These are phyloP conservation scores for Tinospora cordifolia DNA, from an alignment of 164 flowering plant species.

Conservation along the genomic window DNA sequence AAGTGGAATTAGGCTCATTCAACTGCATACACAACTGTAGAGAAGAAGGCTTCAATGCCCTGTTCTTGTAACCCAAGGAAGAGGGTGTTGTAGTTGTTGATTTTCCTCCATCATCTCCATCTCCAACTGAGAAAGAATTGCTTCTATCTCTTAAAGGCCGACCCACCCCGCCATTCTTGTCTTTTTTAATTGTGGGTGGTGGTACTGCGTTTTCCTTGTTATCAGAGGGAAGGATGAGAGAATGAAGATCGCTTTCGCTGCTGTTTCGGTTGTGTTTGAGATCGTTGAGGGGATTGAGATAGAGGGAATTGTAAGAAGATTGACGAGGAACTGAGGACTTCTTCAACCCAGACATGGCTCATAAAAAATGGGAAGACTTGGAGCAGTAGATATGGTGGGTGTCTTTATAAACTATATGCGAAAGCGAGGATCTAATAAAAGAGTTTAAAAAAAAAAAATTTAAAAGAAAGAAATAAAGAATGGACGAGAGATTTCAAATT, in stretches of 20 bases:
- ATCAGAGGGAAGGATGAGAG: not conserved
- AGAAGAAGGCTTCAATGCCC: conserved; percentile 52
- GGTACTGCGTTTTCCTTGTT: conserved; percentile 36
- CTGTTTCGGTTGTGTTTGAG: conserved; percentile 35
- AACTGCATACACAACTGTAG: conserved; percentile 63
- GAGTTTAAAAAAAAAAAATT: no score
- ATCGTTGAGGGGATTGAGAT: conserved; percentile 43
- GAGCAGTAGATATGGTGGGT: not conserved
- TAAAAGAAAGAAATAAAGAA: not conserved
- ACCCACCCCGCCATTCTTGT: conserved; percentile 12
- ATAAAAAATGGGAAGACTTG: not conserved
- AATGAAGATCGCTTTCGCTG: conserved; percentile 30
- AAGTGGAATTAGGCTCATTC: conserved; percentile 46
- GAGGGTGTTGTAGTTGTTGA: conserved; percentile 1
- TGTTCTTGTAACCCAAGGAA: conserved; percentile 15
- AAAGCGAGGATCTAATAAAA: not conserved
- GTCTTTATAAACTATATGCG: not conserved
- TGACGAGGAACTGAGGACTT: conserved; percentile 32
- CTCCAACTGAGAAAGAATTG: conserved; percentile 1
- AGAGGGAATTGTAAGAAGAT: conserved; percentile 45
- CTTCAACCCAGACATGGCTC: conserved; percentile 31
- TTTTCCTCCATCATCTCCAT: conserved; percentile 22
- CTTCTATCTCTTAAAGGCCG: conserved; percentile 4
- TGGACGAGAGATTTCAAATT: not conserved
- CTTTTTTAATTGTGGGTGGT: conserved; percentile 15